Percentiles rank a stretch among this genome's conserved stretches.
Conservation (phyloP, 495 filamentous ascomycete genomes). For the Aspergillus campestris region DNA sequence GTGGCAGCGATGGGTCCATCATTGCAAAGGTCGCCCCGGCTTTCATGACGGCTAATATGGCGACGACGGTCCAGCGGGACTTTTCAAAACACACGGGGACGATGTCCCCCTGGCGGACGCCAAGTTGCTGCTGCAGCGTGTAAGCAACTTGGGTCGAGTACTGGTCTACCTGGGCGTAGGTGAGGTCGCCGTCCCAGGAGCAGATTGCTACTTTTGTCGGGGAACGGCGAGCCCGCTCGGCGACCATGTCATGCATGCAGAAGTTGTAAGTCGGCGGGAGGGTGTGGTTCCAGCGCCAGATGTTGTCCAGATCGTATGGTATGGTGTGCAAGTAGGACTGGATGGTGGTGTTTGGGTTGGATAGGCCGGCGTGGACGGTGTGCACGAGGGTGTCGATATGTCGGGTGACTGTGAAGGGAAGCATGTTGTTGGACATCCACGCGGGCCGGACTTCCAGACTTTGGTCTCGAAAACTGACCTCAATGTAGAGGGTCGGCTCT, state of each 20-base stretch:
- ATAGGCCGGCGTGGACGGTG: slow-evolving; percentile 20
- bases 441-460: slow-evolving; percentile 19
- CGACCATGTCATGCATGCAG: slow-evolving; percentile 41
- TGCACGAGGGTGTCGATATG: slow-evolving; percentile 24
- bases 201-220: slow-evolving; percentile 31
- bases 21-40: slow-evolving; percentile 30
- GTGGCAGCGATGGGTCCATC: slow-evolving; percentile 31
- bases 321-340: slow-evolving; percentile 19
- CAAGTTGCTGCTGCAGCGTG: slow-evolving; percentile 13
- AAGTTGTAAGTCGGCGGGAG: slow-evolving; percentile 23
- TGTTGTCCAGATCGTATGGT: slow-evolving; percentile 19
- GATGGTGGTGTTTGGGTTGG: slow-evolving; percentile 12
- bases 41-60: slow-evolving; percentile 37
- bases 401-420: slow-evolving; percentile 25
- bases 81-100: slow-evolving; percentile 41
- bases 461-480: slow-evolving; percentile 15
- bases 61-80: slow-evolving; percentile 38
- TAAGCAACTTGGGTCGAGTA: slow-evolving; percentile 25
- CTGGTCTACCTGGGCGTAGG: slow-evolving; percentile 34
- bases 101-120: slow-evolving; percentile 25
- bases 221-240: slow-evolving; percentile 20
- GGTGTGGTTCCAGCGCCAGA: slow-evolving; percentile 27
- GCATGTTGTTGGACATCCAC: slow-evolving; percentile 21
- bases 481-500: slow-evolving; percentile 20
- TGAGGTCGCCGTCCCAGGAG: slow-evolving; percentile 42